Percentiles rank a stretch among this genome's conserved stretches.
phyloP scores from a whole-genome alignment of 2,329 filamentous ascomycete genomes.

The Trichoderma harzianum region DNA sequence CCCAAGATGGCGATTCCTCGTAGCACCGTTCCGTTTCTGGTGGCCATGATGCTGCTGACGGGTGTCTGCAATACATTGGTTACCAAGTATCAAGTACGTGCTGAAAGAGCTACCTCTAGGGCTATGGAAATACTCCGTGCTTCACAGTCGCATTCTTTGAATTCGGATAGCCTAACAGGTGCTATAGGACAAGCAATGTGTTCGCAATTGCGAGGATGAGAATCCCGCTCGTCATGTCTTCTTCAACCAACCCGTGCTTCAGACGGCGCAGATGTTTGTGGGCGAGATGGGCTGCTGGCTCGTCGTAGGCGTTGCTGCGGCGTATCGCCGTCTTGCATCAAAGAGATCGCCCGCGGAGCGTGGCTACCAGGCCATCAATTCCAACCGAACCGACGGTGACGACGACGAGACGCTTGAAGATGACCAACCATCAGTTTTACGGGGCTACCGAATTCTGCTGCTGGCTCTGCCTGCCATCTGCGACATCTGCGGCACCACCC shows the following conservation, averaged over 20 bases:
- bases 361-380: constrained; percentile 65
- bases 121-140: background rate
- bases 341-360: constrained; percentile 42
- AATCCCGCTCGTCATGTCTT: constrained; percentile 62
- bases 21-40: constrained; percentile 75
- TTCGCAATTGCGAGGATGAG: constrained; percentile 76
- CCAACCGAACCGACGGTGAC: constrained; percentile 34
- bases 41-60: constrained; percentile 94
- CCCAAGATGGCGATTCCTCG: constrained; percentile 62
- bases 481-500: constrained; percentile 90
- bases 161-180: background rate
- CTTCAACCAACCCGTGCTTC: constrained; percentile 94
- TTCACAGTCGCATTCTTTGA: background rate
- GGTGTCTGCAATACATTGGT: constrained; percentile 96
- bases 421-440: constrained; percentile 55
- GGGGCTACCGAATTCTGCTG: constrained; percentile 68
- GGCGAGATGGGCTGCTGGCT: constrained; percentile 97
- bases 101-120: background rate
- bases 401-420: constrained; percentile 22
- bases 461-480: constrained; percentile 85
- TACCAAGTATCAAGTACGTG: constrained; percentile 85
- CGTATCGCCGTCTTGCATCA: constrained; percentile 58
- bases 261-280: constrained; percentile 97
- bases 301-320: constrained; percentile 67
- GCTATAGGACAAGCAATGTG: constrained; percentile 90